Percentiles rank a stretch among this genome's conserved stretches.
These are phyloP conservation scores for Candida insectorum DNA, from an alignment of 805 yeast species.

Conservation along the genomic window DNA sequence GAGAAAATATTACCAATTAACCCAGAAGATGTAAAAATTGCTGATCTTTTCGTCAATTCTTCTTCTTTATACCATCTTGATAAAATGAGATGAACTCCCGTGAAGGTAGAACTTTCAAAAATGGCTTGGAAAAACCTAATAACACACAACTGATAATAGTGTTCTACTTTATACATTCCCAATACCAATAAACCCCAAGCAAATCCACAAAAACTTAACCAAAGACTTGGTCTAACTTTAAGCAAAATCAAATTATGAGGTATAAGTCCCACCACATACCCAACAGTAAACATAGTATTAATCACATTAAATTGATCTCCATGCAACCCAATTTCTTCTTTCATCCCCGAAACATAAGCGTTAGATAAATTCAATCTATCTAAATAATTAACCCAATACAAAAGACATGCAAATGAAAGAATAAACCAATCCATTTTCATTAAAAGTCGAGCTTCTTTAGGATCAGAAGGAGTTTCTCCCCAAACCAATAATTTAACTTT, in stretches of 20 bases:
- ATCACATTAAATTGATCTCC: conserved; percentile 51
- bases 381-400: conserved; percentile 51
- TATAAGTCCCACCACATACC: conserved; percentile 58
- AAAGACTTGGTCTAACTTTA: conserved; percentile 52
- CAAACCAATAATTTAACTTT: conserved; percentile 18
- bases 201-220: conserved; percentile 52
- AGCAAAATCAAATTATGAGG: conserved; percentile 57
- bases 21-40: conserved; percentile 54
- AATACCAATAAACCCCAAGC: conserved; percentile 58
- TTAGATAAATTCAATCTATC: conserved; percentile 40
- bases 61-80: conserved; percentile 52
- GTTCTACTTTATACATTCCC: conserved; percentile 46
- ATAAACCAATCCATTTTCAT: conserved; percentile 40
- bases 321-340: conserved; percentile 46
- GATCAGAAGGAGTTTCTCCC: conserved; percentile 30
- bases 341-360: conserved; percentile 69
- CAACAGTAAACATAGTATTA: conserved; percentile 56
- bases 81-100: conserved; percentile 52
- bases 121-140: conserved; percentile 60
- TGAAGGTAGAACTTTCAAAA: conserved; percentile 56
- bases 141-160: conserved; percentile 49
- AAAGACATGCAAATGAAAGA: conserved; percentile 37
- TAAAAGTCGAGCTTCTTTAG: conserved; percentile 27
- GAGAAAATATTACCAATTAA: conserved; percentile 53
- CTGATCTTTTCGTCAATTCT: conserved; percentile 49